These are phyloP conservation scores for Ampelocalamus luodianensis DNA, from an alignment of 176 grass and related monocot species.

Conservation along the genomic window DNA sequence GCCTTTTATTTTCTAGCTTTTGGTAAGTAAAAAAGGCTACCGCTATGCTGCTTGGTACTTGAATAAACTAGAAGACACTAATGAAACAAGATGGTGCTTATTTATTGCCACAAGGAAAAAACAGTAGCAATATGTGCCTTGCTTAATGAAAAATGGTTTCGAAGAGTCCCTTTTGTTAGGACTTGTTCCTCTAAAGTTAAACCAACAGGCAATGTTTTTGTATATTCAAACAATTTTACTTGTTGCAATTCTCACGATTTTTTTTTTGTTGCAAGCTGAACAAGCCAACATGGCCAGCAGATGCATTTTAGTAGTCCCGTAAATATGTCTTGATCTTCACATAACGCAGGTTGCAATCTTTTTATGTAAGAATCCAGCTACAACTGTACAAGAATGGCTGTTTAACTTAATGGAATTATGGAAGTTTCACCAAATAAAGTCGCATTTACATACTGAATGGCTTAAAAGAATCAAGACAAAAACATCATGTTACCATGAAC, in stretches of 20 bases:
- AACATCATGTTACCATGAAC: background rate
- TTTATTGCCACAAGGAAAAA: background rate
- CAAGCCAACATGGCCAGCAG: background rate
- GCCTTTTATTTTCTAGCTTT: background rate
- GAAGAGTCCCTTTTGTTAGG: background rate
- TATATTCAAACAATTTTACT: background rate
- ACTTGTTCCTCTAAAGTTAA: background rate
- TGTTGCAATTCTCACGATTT: background rate
- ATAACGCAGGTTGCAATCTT: background rate
- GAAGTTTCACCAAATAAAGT: background rate
- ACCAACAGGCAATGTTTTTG: background rate
- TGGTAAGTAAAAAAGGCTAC: background rate
- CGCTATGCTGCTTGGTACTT: background rate
- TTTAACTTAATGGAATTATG: background rate
- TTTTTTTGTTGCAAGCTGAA: background rate
- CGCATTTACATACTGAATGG: background rate
- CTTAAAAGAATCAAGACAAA: background rate
- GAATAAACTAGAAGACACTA: background rate
- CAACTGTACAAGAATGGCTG: background rate
- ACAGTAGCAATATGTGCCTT: background rate
- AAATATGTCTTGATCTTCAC: background rate
- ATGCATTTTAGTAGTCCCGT: background rate
- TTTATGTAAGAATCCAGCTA: background rate
- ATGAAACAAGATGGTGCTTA: background rate
- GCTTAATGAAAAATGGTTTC: background rate